These are phyloP conservation scores for Candida tammaniensis DNA, from an alignment of 805 yeast species.

Conservation along the genomic window DNA sequence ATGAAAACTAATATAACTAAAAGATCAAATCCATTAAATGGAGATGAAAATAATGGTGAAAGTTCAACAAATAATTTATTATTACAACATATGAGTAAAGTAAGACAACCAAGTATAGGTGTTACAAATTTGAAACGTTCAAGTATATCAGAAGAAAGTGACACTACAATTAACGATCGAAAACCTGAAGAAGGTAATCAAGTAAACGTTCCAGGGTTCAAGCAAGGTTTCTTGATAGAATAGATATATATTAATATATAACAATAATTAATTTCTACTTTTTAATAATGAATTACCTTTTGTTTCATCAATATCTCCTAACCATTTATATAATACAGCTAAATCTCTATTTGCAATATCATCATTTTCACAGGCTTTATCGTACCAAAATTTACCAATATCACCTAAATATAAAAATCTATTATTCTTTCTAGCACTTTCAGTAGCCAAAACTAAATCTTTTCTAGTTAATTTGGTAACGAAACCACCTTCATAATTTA, in stretches of 20 bases:
- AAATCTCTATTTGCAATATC: slow-evolving; percentile 40
- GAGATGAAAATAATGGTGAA: slow-evolving; percentile 1
- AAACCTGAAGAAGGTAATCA: neutral
- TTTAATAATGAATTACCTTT: slow-evolving; percentile 5
- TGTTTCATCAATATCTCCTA: slow-evolving; percentile 20
- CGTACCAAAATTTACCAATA: slow-evolving; percentile 37
- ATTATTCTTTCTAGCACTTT: slow-evolving; percentile 30
- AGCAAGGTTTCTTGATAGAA: slow-evolving; percentile 8
- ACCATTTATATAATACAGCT: slow-evolving; percentile 43
- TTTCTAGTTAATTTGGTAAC: slow-evolving; percentile 45
- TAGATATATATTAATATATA: slow-evolving; percentile 1
- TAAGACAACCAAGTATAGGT: slow-evolving; percentile 18
- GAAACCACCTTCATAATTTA: slow-evolving; percentile 47
- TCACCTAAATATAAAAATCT: slow-evolving; percentile 40
- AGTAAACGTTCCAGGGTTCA: slow-evolving; percentile 14
- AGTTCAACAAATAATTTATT: slow-evolving; percentile 1
- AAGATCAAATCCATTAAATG: slow-evolving; percentile 9
- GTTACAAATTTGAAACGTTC: slow-evolving; percentile 8
- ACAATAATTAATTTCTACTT: neutral
- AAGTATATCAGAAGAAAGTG: slow-evolving; percentile 6
- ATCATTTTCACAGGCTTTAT: slow-evolving; percentile 40
- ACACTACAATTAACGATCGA: slow-evolving; percentile 1
- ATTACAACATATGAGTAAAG: neutral
- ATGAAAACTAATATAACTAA: slow-evolving; percentile 11
- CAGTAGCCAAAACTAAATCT: slow-evolving; percentile 43